Evolutionary conservation across 202 grass and related monocot genomes (phyloP).

Genomic region (Elaeis oleifera): DNA sequence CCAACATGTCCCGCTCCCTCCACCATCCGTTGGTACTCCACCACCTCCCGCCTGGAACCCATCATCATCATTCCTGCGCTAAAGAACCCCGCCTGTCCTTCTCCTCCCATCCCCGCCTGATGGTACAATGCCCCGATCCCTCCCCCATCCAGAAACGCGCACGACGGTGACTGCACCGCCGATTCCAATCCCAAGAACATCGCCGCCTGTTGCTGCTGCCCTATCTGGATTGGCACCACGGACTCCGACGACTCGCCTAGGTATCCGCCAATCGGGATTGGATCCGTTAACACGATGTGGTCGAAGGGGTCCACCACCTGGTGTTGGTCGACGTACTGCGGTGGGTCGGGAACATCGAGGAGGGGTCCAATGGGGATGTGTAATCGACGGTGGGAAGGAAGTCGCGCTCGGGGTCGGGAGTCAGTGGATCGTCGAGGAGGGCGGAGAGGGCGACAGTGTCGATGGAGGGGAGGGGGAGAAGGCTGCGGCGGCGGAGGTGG

Average conservation of each 20-base stretch:
- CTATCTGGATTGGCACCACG: too few relatives aligned
- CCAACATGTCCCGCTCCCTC: constrained; percentile 28
- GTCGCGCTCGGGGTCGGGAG: constrained; percentile 23
- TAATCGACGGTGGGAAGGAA: constrained; percentile 28
- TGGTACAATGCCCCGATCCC: constrained; percentile 15
- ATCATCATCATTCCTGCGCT: constrained; percentile 28
- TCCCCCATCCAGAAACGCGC: background rate
- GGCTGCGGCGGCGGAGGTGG: constrained; percentile 20
- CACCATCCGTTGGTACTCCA: constrained; percentile 52
- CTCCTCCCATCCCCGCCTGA: constrained; percentile 26
- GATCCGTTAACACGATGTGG: background rate
- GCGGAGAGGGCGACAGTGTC: constrained; percentile 43
- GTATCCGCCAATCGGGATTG: too few relatives aligned
- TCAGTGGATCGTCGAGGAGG: constrained; percentile 30
- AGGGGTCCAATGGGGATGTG: constrained; percentile 19
- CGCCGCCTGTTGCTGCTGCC: background rate
- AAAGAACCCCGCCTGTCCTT: constrained; percentile 44
- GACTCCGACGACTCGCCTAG: too few relatives aligned
- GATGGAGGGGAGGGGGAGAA: constrained; percentile 57
- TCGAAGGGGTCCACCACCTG: background rate
- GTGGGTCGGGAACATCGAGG: constrained; percentile 17
- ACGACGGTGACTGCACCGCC: background rate
- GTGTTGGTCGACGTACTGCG: background rate
- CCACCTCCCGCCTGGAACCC: constrained; percentile 27
- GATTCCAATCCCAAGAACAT: background rate